Evolutionary conservation across 1,284 basidiomycete genomes (phyloP).

Genomic region (Sporisorium reilianum): DNA sequence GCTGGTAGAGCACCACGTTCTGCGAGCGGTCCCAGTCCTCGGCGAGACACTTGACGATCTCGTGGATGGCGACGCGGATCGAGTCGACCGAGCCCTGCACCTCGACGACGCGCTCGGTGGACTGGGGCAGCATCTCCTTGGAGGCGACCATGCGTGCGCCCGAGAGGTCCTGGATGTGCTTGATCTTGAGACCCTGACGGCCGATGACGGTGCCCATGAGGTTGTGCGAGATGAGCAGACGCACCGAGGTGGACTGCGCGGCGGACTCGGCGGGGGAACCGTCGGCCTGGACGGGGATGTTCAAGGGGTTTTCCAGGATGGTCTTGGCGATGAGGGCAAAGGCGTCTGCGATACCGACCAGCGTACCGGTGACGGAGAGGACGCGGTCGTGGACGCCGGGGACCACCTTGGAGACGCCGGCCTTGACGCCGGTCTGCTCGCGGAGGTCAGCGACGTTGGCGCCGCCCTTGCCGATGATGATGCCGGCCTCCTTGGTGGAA

Average conservation of each 20-base stretch:
- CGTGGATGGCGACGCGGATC: slow-evolving; percentile 89
- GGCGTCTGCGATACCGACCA: slow-evolving; percentile 93
- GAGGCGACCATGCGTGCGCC: slow-evolving; percentile 69
- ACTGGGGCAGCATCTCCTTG: slow-evolving; percentile 70
- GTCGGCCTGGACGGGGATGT: slow-evolving; percentile 68
- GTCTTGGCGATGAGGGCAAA: slow-evolving; percentile 94
- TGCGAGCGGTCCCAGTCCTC: slow-evolving; percentile 96
- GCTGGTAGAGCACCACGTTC: slow-evolving; percentile 87
- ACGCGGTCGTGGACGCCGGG: slow-evolving; percentile 97
- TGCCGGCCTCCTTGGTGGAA: slow-evolving; percentile 67
- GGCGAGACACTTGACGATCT: slow-evolving; percentile 93
- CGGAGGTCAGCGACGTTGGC: slow-evolving; percentile 97
- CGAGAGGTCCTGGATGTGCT: slow-evolving; percentile 69
- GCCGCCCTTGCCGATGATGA: slow-evolving; percentile 82
- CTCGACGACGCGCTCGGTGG: slow-evolving; percentile 83
- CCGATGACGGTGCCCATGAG: slow-evolving; percentile 70
- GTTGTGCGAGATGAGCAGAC: slow-evolving; percentile 72
- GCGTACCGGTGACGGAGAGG: slow-evolving; percentile 89
- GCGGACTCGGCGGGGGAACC: slow-evolving; percentile 77
- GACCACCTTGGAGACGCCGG: slow-evolving; percentile 98
- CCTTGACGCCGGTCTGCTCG: slow-evolving; percentile 94
- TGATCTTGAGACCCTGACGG: slow-evolving; percentile 69
- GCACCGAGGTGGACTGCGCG: slow-evolving; percentile 85
- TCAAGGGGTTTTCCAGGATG: slow-evolving; percentile 75
- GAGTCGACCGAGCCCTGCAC: slow-evolving; percentile 91